Base-by-base conservation (phyloP, 495 filamentous ascomycete genomes). In the Evansstolkia leycettana region DNA sequence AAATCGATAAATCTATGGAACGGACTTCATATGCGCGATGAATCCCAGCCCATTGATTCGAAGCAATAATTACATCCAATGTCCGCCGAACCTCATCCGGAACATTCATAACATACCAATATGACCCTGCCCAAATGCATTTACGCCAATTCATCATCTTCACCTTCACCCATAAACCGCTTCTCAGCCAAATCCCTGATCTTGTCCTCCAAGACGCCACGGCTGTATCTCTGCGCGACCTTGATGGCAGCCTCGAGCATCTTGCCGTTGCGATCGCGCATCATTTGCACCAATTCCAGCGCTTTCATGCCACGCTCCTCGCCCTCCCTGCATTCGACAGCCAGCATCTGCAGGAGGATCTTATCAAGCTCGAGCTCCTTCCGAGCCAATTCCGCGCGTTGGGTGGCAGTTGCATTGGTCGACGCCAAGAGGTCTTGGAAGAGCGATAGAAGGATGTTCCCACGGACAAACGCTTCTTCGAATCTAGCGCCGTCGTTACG, bases 251-350 rank as follows among this genome's bases (percentile, higher is more conserved):
- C 80, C 51, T 90, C 84, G 14, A 89, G 50, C 82, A 92, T 92
- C 54, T 78, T 78, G 15, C 86, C 85, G 38, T 68, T 79, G 26
- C 72, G 62, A 54, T 94, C 84, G 26, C 67, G 66, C 76, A 95
- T 76, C 51, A 94, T 61, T 37, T 64, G 61, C 2, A 88, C 87
- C 27, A 85, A 57, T 58, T 98, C 92, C 18, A 98, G 62, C 6
- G 90, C 90, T 47, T 88, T 86, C 84, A 92, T 94, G 2, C 88
- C 90, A 11, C 79, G 66, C 28, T 94, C 87, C 52, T 96, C 92
- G 24, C 85, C 85, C 44, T 85, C 85, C 42, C 84, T 74, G 53
- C 90, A 95, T 65, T 94, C 90, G 16, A 78, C 65, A 19, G 84
- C 87, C 54, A 98, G 65, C 52, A 98, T 70, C 65, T 94, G 89